Evolutionary conservation across 495 filamentous ascomycete genomes (phyloP), one percentile per base, ranked within the genome.

Genomic region (Aspergillus diversus): DNA sequence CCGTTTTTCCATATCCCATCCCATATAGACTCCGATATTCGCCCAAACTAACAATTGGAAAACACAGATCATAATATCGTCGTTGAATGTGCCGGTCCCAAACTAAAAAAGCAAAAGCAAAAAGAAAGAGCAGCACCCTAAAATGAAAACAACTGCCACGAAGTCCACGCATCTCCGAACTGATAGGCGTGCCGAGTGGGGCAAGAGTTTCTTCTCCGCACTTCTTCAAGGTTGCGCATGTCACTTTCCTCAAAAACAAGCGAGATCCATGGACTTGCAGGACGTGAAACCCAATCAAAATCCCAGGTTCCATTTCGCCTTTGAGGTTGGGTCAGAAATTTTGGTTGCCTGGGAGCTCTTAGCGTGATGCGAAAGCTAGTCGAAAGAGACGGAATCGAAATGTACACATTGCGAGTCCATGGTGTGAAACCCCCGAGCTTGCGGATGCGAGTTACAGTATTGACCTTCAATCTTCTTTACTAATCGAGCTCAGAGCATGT

Each of bases 401-500:
- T 27, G 21, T 27, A 27, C 21, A 27, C 21, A 27, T 27, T 27
- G 21, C 21, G 21, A 27, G 21, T 27, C 21, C 21, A 27, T 27
- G 21, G 21, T 27, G 21, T 27, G 21, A 27, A 27, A 27, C 1
- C 21, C 21, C 21, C 21, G 21, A 1, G 21, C 21, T 27, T 27
- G 21, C 21, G 21, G n/a, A 43, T 43, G 39, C 7, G 39, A 43
- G n/a, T 21, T 33, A 17, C 7, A 17, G 16, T 15, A 13, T 31
- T 13, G 33, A 16, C 9, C 8, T 49, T 80, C 77, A 78, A 37
- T 80, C 76, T 27, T 78, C 75, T 62, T 76, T 75, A 58, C 73
- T 75, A 60, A 81, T 81, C 7, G 77, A 74, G 60, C 77, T 81
- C 52, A 81, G 64, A 0, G 77, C 77, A 57, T 81, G 79, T 39